Percentiles rank a stretch among this genome's conserved stretches.
Conservation (phyloP, 75 land plant genomes). For the Azolla pinnata region DNA sequence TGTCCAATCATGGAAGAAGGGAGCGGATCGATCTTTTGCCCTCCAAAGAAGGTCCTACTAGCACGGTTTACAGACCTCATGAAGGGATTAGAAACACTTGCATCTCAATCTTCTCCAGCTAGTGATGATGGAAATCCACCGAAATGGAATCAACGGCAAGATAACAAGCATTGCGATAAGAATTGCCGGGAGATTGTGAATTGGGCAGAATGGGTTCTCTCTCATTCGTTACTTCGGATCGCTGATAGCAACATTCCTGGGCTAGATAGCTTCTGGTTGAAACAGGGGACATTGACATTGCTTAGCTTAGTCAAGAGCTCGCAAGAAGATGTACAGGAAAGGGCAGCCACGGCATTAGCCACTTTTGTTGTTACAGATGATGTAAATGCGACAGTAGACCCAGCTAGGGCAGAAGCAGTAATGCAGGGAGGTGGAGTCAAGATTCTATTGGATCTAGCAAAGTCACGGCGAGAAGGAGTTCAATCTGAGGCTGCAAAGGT, state of each 20-base stretch:
- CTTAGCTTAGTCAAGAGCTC: constrained; percentile 69
- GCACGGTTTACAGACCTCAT: constrained; percentile 53
- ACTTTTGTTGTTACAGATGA: constrained; percentile 97
- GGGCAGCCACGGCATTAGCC: constrained; percentile 89
- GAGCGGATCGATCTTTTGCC: constrained; percentile 12
- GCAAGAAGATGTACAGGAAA: constrained; percentile 96
- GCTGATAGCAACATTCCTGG: constrained; percentile 75
- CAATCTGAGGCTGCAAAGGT: constrained; percentile 99
- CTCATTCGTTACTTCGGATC: constrained; percentile 61
- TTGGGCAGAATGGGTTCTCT: constrained; percentile 91
- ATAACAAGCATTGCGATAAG: constrained; percentile 23
- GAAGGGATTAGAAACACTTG: constrained; percentile 39
- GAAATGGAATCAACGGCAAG: constrained; percentile 28
- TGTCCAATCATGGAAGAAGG: constrained; percentile 67
- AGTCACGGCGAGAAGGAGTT: constrained; percentile 77
- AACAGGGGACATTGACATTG: constrained; percentile 70
- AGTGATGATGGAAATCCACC: constrained; percentile 8
- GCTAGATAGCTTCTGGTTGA: constrained; percentile 76
- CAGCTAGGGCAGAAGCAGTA: constrained; percentile 82
- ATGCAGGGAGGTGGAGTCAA: constrained; percentile 79
- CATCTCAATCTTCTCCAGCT: constrained; percentile 8
- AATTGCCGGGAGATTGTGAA: constrained; percentile 33
- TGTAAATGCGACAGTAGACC: constrained; percentile 80
- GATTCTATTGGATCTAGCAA: constrained; percentile 67
- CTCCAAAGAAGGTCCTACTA: constrained; percentile 40